Conservation (phyloP, 805 yeast genomes). For the Nadsonia fulvescens region DNA sequence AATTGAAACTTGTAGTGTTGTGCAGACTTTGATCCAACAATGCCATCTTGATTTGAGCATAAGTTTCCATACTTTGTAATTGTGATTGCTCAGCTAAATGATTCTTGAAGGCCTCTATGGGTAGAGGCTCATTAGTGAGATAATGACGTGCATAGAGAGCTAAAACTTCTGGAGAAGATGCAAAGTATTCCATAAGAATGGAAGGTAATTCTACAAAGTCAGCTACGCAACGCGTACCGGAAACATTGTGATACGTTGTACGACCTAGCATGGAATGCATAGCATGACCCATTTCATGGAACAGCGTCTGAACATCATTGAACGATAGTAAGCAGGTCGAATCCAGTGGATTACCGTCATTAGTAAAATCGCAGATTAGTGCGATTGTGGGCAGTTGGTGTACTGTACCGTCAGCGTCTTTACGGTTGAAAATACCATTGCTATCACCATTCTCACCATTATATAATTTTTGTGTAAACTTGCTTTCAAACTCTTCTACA, state of each 20-base stretch:
- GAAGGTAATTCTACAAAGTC: slow-evolving; percentile 96
- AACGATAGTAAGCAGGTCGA: slow-evolving; percentile 43
- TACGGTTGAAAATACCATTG: too few species aligned
- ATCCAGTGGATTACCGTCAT: slow-evolving; percentile 15
- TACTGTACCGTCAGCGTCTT: slow-evolving; percentile 29
- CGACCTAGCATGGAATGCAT: slow-evolving; percentile 94
- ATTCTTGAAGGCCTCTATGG: slow-evolving; percentile 29
- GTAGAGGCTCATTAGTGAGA: slow-evolving; percentile 43
- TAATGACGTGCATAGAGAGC: slow-evolving; percentile 55
- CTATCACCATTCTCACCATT: too few species aligned
- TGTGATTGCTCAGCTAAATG: slow-evolving; percentile 34
- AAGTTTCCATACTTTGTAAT: slow-evolving; percentile 54
- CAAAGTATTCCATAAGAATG: slow-evolving; percentile 88
- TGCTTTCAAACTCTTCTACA: slow-evolving; percentile 10
- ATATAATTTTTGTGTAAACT: slow-evolving; percentile 3
- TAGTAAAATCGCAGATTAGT: slow-evolving; percentile 62
- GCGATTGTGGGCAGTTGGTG: slow-evolving; percentile 84
- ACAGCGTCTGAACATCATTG: slow-evolving; percentile 78
- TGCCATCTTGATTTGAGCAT: slow-evolving; percentile 81
- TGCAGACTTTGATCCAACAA: slow-evolving; percentile 72
- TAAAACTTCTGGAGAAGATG: slow-evolving; percentile 63
- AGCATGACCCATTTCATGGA: slow-evolving; percentile 99
- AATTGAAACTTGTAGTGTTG: too few species aligned
- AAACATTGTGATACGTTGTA: slow-evolving; percentile 73
- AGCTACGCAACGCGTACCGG: slow-evolving; percentile 89